phyloP scores from a whole-genome alignment of 164 flowering plant species.

The Platanus orientalis region DNA sequence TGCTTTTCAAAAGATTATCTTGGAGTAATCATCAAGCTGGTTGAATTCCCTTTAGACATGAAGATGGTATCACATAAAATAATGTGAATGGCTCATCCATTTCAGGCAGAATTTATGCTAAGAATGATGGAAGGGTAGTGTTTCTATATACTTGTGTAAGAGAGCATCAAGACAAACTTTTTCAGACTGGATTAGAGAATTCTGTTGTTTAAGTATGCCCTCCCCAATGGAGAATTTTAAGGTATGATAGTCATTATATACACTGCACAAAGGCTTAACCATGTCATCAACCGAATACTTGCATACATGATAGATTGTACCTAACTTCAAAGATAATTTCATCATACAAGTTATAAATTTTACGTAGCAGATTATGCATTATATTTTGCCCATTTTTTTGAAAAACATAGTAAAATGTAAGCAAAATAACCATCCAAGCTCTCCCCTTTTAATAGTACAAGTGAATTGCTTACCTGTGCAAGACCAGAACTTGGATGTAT shows the following conservation, averaged over 20 bases:
- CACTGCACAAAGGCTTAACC: not conserved
- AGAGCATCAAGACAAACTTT: no score
- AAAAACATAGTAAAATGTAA: not conserved
- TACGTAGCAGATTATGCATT: not conserved
- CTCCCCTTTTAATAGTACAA: not conserved
- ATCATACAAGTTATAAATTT: not conserved
- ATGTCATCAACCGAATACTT: no score
- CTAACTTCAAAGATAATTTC: no score
- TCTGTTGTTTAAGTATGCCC: not conserved
- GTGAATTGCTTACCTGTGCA: constrained; percentile 52
- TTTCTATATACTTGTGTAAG: no score
- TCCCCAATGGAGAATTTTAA: not conserved
- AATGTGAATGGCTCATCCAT: no score
- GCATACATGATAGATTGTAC: no score
- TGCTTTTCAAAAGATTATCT: no score
- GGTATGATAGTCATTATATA: not conserved
- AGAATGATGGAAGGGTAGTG: no score
- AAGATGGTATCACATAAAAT: no score
- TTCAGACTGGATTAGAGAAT: not conserved
- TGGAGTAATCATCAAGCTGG: no score
- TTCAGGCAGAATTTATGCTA: no score
- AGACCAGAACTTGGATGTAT: constrained; percentile 95
- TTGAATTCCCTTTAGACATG: no score
- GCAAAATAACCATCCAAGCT: not conserved
- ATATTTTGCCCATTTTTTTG: not conserved